Evolutionary conservation across 768 basidiomycete species (phyloP).

Genomic region (Pisolithus sp.): DNA sequence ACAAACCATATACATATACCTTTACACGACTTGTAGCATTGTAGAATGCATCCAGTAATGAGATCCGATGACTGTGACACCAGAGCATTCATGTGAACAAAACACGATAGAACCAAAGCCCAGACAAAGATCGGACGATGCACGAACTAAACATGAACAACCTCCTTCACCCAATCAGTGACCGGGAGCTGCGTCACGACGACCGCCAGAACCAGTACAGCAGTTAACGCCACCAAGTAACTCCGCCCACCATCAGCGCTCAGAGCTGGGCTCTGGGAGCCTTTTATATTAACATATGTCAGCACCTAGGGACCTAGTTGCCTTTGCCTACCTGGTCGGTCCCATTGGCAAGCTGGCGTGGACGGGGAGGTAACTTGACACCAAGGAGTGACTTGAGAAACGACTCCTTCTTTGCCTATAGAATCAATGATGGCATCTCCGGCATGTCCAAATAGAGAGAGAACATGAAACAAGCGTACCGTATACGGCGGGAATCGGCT

Average conservation of each 20-base stretch:
- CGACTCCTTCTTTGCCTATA: constrained; percentile 21
- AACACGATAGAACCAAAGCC: background rate
- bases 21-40: no score
- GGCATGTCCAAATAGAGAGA: background rate
- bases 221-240: constrained; percentile 6
- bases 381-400: constrained; percentile 14
- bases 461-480: constrained; percentile 6
- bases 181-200: constrained; percentile 4
- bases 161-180: constrained; percentile 1
- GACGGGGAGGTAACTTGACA: constrained; percentile 18
- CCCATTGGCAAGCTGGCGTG: constrained; percentile 7
- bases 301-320: background rate
- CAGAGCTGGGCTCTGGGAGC: background rate
- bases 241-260: background rate
- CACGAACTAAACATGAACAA: constrained; percentile 10
- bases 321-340: constrained; percentile 7
- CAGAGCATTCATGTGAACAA: no score
- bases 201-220: constrained; percentile 3
- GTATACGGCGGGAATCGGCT: constrained; percentile 25
- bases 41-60: no score
- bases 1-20: background rate
- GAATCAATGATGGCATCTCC: background rate
- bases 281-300: constrained; percentile 12
- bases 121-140: background rate
- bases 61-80: no score